Percentiles rank a stretch among this genome's conserved stretches.
phyloP scores from a whole-genome alignment of 1,139 yeast genomes.

The Debaryomyces robertsiae region DNA sequence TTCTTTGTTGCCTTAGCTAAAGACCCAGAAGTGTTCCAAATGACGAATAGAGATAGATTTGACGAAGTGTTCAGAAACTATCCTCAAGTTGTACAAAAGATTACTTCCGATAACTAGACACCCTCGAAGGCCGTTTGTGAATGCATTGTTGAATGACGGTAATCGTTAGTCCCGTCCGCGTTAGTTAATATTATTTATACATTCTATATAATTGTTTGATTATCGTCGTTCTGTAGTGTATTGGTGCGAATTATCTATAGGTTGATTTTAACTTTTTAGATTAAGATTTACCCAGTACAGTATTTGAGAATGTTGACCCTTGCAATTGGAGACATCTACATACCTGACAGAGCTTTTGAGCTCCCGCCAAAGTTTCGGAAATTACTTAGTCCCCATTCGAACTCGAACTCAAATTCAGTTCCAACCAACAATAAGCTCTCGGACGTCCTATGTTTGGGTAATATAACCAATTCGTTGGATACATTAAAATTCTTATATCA shows the following conservation, averaged over 20 bases:
- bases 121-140: too few species aligned
- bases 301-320: conserved; percentile 67
- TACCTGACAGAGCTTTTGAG: conserved; percentile 81
- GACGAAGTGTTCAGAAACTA: conserved; percentile 71
- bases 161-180: too few species aligned
- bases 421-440: conserved; percentile 68
- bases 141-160: too few species aligned
- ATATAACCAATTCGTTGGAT: conserved; percentile 68
- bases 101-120: conserved; percentile 38
- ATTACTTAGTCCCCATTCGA: conserved; percentile 60
- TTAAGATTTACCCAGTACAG: background rate
- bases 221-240: background rate
- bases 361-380: conserved; percentile 64
- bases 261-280: too few species aligned
- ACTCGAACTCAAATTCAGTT: conserved; percentile 23
- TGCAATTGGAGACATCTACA: conserved; percentile 86
- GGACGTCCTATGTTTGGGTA: conserved; percentile 85
- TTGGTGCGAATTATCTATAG: conserved; percentile 5
- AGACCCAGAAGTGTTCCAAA: conserved; percentile 83
- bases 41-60: conserved; percentile 75
- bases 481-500: conserved; percentile 66
- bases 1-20: conserved; percentile 85
- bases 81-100: conserved; percentile 70
- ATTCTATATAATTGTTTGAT: background rate
- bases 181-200: conserved; percentile 5